phyloP scores from a whole-genome alignment of 306 rosid genomes.

The Fagus sylvatica region DNA sequence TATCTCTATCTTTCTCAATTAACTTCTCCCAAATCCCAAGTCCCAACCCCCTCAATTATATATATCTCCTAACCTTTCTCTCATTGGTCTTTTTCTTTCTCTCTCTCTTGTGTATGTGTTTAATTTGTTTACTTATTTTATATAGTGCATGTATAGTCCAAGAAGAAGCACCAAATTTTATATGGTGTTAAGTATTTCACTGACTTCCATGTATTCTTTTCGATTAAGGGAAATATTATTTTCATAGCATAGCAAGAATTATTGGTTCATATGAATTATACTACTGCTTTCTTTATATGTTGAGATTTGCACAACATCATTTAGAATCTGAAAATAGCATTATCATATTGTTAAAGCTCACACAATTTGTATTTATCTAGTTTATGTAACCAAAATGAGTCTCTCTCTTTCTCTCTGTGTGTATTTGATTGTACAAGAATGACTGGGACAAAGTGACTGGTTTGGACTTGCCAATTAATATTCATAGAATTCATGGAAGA shows the following conservation, averaged over 20 bases:
- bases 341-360: conserved; percentile 6
- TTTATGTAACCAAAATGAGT: neutral
- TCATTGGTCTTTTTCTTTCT: no score
- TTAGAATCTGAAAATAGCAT: no score
- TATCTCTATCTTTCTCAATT: conserved; percentile 2
- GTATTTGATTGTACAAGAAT: neutral
- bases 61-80: neutral
- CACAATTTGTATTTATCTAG: neutral
- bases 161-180: neutral
- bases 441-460: neutral
- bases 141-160: neutral
- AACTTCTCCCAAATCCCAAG: conserved; percentile 7
- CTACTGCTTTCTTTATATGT: no score
- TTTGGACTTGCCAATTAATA: neutral
- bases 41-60: conserved; percentile 22
- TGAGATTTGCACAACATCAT: no score
- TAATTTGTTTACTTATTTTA: neutral
- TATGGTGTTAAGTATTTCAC: conserved; percentile 2
- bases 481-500: neutral
- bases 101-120: neutral
- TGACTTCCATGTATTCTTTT: conserved; percentile 15
- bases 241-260: no score
- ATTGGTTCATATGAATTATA: no score
- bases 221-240: neutral
- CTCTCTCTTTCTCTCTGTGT: neutral